Conservation (phyloP, 1,139 yeast genomes). For the Hemisphaericaspora subhashii region DNA sequence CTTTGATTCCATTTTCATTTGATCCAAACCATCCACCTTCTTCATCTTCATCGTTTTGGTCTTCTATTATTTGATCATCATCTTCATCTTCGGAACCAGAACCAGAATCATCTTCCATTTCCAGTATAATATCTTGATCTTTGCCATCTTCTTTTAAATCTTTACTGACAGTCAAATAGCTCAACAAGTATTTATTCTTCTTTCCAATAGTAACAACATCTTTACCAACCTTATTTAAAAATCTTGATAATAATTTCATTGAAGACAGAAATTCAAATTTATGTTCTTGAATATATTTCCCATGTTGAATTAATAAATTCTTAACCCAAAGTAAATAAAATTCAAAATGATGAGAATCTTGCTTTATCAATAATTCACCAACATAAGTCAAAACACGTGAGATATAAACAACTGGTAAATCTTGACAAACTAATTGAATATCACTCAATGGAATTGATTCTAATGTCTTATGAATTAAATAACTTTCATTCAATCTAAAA, state of each 20-base stretch:
- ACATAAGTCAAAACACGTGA: slow-evolving; percentile 67
- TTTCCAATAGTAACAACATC: slow-evolving; percentile 62
- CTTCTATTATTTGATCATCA: slow-evolving; percentile 18
- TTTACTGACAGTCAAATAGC: slow-evolving; percentile 33
- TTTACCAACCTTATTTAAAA: slow-evolving; percentile 70
- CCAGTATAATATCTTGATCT: slow-evolving; percentile 21
- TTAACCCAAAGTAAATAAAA: slow-evolving; percentile 82
- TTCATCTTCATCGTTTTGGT: slow-evolving; percentile 17
- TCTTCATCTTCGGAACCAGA: slow-evolving; percentile 20
- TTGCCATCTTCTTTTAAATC: slow-evolving; percentile 18
- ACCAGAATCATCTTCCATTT: slow-evolving; percentile 16
- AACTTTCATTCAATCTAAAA: slow-evolving; percentile 82
- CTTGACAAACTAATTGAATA: slow-evolving; percentile 61
- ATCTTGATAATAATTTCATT: slow-evolving; percentile 72
- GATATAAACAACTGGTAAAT: slow-evolving; percentile 76
- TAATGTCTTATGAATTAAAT: slow-evolving; percentile 70
- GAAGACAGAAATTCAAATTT: slow-evolving; percentile 67
- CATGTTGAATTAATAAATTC: slow-evolving; percentile 67
- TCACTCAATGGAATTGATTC: slow-evolving; percentile 78
- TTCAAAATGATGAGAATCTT: slow-evolving; percentile 82
- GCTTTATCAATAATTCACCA: slow-evolving; percentile 58
- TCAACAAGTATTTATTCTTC: slow-evolving; percentile 54
- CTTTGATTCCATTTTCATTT: slow-evolving; percentile 10
- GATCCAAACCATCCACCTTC: slow-evolving; percentile 22
- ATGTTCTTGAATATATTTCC: slow-evolving; percentile 65